A percentile compares a stretch with the other conserved stretches of the same genome.
Conservation (phyloP, 2,329 filamentous ascomycete genomes). For the Xylariaceae sp. region DNA sequence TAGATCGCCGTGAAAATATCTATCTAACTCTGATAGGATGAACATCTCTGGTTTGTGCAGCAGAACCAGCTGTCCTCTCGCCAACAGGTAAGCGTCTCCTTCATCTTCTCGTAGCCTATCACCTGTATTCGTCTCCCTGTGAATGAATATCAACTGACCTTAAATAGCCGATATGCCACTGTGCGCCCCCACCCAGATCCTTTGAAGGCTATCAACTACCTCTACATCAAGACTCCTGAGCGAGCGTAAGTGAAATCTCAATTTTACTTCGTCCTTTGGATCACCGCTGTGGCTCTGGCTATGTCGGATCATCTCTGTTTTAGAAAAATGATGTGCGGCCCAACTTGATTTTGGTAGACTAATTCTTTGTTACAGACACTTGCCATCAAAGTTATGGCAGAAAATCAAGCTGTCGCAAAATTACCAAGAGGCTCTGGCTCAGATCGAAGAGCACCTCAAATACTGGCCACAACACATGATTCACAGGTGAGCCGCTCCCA, state of each 20-base stretch:
- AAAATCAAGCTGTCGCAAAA: slow-evolving; percentile 84
- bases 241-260: slow-evolving; percentile 16
- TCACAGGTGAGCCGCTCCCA: slow-evolving; percentile 12
- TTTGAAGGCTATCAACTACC: slow-evolving; percentile 75
- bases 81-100: slow-evolving; percentile 24
- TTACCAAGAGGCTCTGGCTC: slow-evolving; percentile 81
- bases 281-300: neutral
- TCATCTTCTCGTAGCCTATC: neutral
- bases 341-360: slow-evolving; percentile 37
- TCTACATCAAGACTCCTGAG: slow-evolving; percentile 95
- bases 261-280: neutral
- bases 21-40: slow-evolving; percentile 42
- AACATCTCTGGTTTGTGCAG: slow-evolving; percentile 57
- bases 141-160: slow-evolving; percentile 1
- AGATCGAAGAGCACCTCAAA: slow-evolving; percentile 78
- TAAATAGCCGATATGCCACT: slow-evolving; percentile 19
- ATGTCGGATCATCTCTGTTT: neutral
- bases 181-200: slow-evolving; percentile 38
- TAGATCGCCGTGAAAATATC: neutral
- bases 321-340: neutral
- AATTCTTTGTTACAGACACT: slow-evolving; percentile 48
- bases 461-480: slow-evolving; percentile 84
- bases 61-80: slow-evolving; percentile 51
- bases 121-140: neutral
- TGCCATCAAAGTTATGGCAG: slow-evolving; percentile 92